Evolutionary conservation across 106 monocot genomes (phyloP).

Genomic region (Allium cepa): DNA sequence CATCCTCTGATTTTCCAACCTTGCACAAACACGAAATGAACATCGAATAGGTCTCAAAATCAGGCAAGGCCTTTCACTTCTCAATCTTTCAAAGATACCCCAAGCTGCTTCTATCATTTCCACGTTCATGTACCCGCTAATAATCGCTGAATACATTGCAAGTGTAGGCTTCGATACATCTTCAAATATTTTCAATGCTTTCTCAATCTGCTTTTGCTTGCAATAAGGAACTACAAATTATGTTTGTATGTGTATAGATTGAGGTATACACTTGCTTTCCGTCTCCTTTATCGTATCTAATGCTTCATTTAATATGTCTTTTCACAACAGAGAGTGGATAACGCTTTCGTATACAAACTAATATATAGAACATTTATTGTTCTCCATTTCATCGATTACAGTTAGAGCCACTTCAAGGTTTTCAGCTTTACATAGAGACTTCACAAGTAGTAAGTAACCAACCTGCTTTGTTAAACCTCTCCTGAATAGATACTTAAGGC

Average conservation of each 20-base stretch:
- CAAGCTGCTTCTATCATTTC: slow-evolving; percentile 73
- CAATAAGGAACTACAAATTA: slow-evolving; percentile 75
- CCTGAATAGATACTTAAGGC: slow-evolving; percentile 35
- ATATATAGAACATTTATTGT: slow-evolving; percentile 37
- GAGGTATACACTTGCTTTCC: slow-evolving; percentile 44
- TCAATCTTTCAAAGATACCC: slow-evolving; percentile 49
- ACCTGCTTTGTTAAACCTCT: slow-evolving; percentile 50
- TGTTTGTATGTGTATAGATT: slow-evolving; percentile 61
- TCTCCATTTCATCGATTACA: slow-evolving; percentile 25
- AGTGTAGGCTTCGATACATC: slow-evolving; percentile 57
- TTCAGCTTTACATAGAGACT: slow-evolving; percentile 50
- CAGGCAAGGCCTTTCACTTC: slow-evolving; percentile 56
- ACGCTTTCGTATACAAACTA: slow-evolving; percentile 65
- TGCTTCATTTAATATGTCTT: slow-evolving; percentile 46
- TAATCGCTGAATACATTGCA: slow-evolving; percentile 76
- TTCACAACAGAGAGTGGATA: slow-evolving; percentile 58
- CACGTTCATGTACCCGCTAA: slow-evolving; percentile 62
- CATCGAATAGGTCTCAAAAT: slow-evolving; percentile 83
- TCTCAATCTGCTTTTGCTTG: slow-evolving; percentile 40
- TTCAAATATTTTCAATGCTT: slow-evolving; percentile 45
- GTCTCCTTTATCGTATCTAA: slow-evolving; percentile 50
- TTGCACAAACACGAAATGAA: slow-evolving; percentile 70
- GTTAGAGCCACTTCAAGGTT: slow-evolving; percentile 43
- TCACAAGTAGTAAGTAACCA: slow-evolving; percentile 51
- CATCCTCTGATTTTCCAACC: slow-evolving; percentile 62